A percentile compares a stretch with the other conserved stretches of the same genome.
Conservation (phyloP, 208 protist genomes). For the Acanthamoeba quina region DNA sequence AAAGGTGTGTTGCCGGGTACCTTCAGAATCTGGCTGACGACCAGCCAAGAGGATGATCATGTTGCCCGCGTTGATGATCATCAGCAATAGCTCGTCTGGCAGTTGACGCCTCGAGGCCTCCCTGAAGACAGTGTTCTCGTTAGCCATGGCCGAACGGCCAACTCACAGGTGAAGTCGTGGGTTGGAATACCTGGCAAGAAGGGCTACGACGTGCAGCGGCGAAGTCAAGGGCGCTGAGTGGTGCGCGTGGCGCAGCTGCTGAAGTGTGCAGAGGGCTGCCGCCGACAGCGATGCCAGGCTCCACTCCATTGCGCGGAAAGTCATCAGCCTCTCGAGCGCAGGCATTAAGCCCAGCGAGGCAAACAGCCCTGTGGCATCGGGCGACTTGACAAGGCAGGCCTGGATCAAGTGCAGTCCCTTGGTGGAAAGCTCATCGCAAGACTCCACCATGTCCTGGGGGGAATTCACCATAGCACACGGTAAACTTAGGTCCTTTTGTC, state of each 20-base stretch:
- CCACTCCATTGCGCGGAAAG: not conserved
- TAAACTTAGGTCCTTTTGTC: not conserved
- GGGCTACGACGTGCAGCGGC: not conserved
- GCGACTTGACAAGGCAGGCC: not conserved
- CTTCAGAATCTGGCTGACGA: not conserved
- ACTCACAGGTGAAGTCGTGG: not conserved
- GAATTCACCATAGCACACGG: not conserved
- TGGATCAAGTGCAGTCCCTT: not conserved
- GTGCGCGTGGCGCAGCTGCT: not conserved
- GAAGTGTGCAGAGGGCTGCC: not conserved
- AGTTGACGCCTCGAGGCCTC: not conserved
- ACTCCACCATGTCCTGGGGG: not conserved
- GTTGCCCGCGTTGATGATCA: not conserved
- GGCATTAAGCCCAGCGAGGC: not conserved
- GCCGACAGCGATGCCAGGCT: not conserved
- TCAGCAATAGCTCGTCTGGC: not conserved
- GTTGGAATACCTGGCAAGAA: not conserved
- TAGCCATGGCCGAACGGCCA: not conserved
- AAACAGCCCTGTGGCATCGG: not conserved
- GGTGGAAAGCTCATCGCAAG: not conserved
- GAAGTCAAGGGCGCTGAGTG: not conserved
- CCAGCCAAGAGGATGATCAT: not conserved
- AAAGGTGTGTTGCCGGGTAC: not conserved
- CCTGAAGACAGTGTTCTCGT: not conserved
- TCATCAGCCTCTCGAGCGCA: not conserved